Conservation (phyloP, 768 basidiomycete genomes). For the Galerina marginata region DNA sequence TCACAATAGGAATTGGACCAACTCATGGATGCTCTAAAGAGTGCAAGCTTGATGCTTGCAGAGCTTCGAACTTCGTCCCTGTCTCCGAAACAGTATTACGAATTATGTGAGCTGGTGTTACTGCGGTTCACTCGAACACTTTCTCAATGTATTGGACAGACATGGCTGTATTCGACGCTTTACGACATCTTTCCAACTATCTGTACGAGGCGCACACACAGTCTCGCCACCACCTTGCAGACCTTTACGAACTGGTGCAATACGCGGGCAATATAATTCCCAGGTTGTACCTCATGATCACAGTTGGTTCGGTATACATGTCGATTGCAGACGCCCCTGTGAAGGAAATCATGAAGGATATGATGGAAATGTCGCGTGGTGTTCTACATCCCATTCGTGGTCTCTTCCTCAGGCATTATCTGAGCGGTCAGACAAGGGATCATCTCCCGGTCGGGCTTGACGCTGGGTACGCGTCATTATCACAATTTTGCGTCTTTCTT, state of each 20-base stretch:
- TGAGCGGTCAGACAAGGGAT: conserved; percentile 95
- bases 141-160: conserved; percentile 51
- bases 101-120: conserved; percentile 73
- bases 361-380: conserved; percentile 99
- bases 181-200: conserved; percentile 94
- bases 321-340: conserved; percentile 95
- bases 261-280: conserved; percentile 97
- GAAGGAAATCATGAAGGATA: conserved; percentile 99
- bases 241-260: conserved; percentile 99
- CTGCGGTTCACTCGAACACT: conserved; percentile 6
- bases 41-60: conserved; percentile 95
- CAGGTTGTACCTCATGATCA: conserved; percentile 97
- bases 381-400: conserved; percentile 97
- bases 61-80: conserved; percentile 93
- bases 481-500: not conserved
- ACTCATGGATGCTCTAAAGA: conserved; percentile 98
- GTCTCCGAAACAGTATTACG: conserved; percentile 97
- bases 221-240: conserved; percentile 93
- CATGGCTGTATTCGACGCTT: conserved; percentile 98
- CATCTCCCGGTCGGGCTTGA: conserved; percentile 90
- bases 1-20: conserved; percentile 83
- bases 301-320: conserved; percentile 99
- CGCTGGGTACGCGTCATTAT: conserved; percentile 62
- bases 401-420: conserved; percentile 93
- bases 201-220: conserved; percentile 94